Base-by-base conservation (phyloP, 169 alveolate genomes). In the Plasmodium adleri region DNA sequence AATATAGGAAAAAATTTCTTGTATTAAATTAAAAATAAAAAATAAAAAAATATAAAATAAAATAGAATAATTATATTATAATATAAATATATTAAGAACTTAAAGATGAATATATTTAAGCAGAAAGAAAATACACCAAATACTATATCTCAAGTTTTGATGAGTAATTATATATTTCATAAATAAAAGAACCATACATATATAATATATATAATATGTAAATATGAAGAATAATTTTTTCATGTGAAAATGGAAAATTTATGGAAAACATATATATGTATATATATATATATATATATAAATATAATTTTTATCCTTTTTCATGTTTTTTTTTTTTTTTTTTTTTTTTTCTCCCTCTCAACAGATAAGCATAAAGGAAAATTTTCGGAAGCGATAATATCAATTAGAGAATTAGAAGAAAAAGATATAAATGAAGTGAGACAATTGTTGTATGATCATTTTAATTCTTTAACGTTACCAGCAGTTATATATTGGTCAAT, bases 401-500 rank as follows among this genome's bases (percentile, higher is more conserved):
- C 85, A 32, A 80, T 80, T 20, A 80, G 90, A 10, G 83, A 80
- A 45, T 62, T 80, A 50, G 90, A 80, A 68, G 90, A 80, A 59
- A 80, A 90, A 56, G 96, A 94, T 45, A 88, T 88, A 49, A 67
- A 73, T 54, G 85, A 90, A 62, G 94, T 94, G 20, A 59, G 95
- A 54, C 91, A 86, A 43, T 75, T 94, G 62, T 72, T 94, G 52
- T 91, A 85, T 76, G 96, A 94, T 15, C 95, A 94, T 70, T 94
- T 94, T 87, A 87, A 95, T 64, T 88, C 94, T 60, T 88, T 92
- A 54, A 94, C 96, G 0, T 62, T 92, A 59, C 96, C 95, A 28
- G 96, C 96, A 15, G 94, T 94, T 15, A 59, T 92, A 22, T 94
- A 94, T 72, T 94, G 96, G 96, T 71, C 94, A 20, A 94, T 94